phyloP scores from a whole-genome alignment of 2,329 filamentous ascomycete genomes.

The Hypoxylon sp. region DNA sequence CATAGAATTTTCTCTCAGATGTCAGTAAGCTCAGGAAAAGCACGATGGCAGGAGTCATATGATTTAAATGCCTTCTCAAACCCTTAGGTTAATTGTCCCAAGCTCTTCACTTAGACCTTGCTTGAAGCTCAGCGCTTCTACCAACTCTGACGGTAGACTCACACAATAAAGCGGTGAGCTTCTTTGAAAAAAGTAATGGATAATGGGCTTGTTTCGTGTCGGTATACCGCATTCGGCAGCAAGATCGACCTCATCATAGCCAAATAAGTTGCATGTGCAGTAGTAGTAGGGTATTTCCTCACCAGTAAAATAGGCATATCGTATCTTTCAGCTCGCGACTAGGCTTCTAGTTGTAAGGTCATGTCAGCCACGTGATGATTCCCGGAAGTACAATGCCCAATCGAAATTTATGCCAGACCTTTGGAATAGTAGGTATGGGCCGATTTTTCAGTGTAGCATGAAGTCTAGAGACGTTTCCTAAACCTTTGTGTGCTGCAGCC shows the following conservation, averaged over 20 bases:
- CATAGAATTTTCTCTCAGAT: background rate
- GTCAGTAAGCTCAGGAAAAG: background rate
- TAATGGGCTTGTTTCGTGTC: background rate
- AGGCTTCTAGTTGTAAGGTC: constrained; percentile 11
- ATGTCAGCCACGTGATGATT: constrained; percentile 3
- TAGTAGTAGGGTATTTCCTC: background rate
- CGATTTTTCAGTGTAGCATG: background rate
- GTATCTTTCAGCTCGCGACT: constrained; percentile 4
- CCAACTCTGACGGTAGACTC: constrained; percentile 14
- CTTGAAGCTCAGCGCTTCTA: constrained; percentile 30
- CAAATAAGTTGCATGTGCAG: constrained; percentile 13
- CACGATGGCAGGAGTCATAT: background rate
- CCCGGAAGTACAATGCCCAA: background rate
- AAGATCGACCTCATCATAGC: constrained; percentile 7
- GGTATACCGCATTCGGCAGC: constrained; percentile 12
- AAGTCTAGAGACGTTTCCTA: background rate
- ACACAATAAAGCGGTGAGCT: constrained; percentile 20
- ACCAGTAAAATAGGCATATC: background rate
- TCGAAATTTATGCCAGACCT: background rate
- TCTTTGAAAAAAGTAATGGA: background rate
- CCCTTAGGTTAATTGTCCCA: constrained; percentile 13
- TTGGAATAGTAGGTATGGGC: background rate
- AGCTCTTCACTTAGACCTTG: constrained; percentile 18
- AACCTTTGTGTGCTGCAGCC: background rate
- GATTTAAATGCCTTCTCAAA: background rate